These are phyloP conservation scores for Flaveria trinervia DNA, from an alignment of 129 eudicot species.

Conservation along the genomic window DNA sequence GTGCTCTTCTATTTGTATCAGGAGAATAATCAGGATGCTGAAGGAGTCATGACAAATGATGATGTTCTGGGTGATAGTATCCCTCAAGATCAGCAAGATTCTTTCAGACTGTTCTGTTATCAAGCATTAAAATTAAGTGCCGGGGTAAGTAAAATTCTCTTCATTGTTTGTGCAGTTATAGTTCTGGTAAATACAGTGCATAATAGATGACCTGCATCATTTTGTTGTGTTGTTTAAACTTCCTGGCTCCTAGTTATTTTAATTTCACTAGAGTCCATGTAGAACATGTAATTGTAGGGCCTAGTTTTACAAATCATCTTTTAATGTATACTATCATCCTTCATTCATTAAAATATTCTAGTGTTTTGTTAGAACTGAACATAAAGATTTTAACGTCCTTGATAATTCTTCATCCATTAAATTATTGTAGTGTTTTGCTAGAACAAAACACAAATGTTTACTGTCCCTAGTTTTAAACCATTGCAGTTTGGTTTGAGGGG, in stretches of 20 bases:
- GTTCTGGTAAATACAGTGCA: not conserved
- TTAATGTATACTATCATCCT: not conserved
- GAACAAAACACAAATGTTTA: too few relatives aligned
- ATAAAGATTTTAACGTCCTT: not conserved
- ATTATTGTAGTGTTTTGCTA: not conserved
- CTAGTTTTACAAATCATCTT: conserved; percentile 4
- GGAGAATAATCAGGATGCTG: conserved; percentile 53
- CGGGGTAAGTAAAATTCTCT: conserved; percentile 50
- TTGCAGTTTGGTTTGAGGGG: not conserved
- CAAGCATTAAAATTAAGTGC: conserved; percentile 60
- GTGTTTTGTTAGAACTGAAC: conserved; percentile 6
- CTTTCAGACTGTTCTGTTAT: conserved; percentile 75
- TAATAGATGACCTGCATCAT: not conserved
- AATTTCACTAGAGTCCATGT: not conserved
- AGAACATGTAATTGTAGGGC: not conserved
- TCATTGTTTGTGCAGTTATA: conserved; percentile 1
- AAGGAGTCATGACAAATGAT: conserved; percentile 75
- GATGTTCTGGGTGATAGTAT: conserved; percentile 93
- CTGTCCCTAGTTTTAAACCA: too few relatives aligned
- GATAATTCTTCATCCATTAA: too few relatives aligned
- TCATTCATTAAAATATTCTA: not conserved
- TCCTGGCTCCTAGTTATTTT: not conserved
- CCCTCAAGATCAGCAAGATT: conserved; percentile 73
- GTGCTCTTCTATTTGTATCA: conserved; percentile 27
- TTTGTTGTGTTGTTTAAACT: not conserved